Percentiles rank a stretch among this genome's conserved stretches.
These are phyloP conservation scores for Psilocybe cyanescens DNA, from an alignment of 768 basidiomycete genomes.

Conservation along the genomic window DNA sequence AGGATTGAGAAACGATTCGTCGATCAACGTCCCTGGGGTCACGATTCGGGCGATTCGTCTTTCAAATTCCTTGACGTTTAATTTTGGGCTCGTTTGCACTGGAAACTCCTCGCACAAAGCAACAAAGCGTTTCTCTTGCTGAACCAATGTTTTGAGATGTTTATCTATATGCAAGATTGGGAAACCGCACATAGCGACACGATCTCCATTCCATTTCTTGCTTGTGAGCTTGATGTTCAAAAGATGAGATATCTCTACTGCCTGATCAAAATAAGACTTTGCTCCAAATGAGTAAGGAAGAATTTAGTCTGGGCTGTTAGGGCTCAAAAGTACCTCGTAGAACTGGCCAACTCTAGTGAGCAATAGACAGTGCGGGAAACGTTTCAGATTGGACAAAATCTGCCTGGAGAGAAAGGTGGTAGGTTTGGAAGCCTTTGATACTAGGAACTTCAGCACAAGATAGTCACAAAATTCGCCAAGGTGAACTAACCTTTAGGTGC, in stretches of 20 bases:
- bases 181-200: constrained; percentile 89
- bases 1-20: constrained; percentile 85
- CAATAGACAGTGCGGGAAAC: constrained; percentile 87
- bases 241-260: constrained; percentile 71
- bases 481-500: not conserved
- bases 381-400: constrained; percentile 70
- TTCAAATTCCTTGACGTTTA: constrained; percentile 59
- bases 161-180: constrained; percentile 85
- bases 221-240: constrained; percentile 85
- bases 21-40: constrained; percentile 93
- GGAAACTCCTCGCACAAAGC: constrained; percentile 95
- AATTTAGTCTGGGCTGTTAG: not conserved
- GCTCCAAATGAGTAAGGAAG: not conserved
- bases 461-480: not conserved
- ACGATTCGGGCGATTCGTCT: constrained; percentile 85
- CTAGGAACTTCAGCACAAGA: constrained; percentile 2
- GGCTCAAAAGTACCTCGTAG: constrained; percentile 70
- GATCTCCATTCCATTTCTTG: constrained; percentile 70
- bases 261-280: constrained; percentile 95
- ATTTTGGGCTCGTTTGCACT: constrained; percentile 44
- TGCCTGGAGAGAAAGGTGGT: constrained; percentile 63
- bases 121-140: constrained; percentile 82
- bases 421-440: constrained; percentile 24
- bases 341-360: constrained; percentile 94
- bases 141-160: constrained; percentile 84